A percentile compares a stretch with the other conserved stretches of the same genome.
phyloP scores from a whole-genome alignment of 2,329 filamentous ascomycete species.

The Allantophomopsis cytisporea region DNA sequence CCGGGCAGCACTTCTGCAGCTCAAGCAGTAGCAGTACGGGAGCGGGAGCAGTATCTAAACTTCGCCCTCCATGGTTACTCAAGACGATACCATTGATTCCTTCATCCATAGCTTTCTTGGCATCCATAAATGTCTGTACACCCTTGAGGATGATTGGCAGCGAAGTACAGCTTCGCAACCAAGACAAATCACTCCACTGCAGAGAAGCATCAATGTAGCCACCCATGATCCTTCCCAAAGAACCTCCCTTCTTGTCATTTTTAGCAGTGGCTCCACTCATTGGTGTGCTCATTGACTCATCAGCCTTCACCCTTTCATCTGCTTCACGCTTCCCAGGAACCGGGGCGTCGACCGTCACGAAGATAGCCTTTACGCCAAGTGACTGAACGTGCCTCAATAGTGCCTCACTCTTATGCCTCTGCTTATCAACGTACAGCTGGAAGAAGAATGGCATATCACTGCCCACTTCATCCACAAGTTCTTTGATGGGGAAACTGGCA shows the following conservation, averaged over 20 bases:
- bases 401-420: slow-evolving; percentile 33
- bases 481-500: slow-evolving; percentile 41
- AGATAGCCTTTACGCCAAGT: slow-evolving; percentile 35
- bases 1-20: slow-evolving; percentile 44
- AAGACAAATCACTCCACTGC: slow-evolving; percentile 50
- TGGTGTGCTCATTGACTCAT: slow-evolving; percentile 30
- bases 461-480: slow-evolving; percentile 28
- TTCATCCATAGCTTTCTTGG: slow-evolving; percentile 39
- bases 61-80: slow-evolving; percentile 56
- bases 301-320: slow-evolving; percentile 29
- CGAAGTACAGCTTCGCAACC: slow-evolving; percentile 43
- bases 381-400: slow-evolving; percentile 31
- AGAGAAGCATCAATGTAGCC: slow-evolving; percentile 41
- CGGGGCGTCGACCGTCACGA: slow-evolving; percentile 45
- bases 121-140: slow-evolving; percentile 54
- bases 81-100: slow-evolving; percentile 56
- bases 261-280: slow-evolving; percentile 33
- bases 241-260: slow-evolving; percentile 39
- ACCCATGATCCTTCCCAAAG: slow-evolving; percentile 40
- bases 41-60: slow-evolving; percentile 33
- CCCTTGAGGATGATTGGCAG: slow-evolving; percentile 53
- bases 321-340: slow-evolving; percentile 39
- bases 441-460: slow-evolving; percentile 28
- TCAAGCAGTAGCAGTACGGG: slow-evolving; percentile 47
- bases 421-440: slow-evolving; percentile 48